phyloP scores from a whole-genome alignment of 2,329 filamentous ascomycete species.

The Stenocarpella maydis region DNA sequence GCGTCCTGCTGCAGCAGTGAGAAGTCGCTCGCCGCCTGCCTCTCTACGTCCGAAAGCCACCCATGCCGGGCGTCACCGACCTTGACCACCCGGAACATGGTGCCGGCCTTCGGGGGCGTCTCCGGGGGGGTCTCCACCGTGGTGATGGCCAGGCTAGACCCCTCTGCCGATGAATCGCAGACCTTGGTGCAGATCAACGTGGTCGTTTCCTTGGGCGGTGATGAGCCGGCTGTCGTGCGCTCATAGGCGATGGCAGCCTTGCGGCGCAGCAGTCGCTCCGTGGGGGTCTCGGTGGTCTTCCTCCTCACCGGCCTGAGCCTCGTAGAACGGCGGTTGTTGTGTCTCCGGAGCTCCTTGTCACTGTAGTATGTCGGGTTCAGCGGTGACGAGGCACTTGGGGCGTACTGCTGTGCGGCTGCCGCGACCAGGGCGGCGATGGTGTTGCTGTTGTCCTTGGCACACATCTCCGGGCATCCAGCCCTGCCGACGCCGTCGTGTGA shows the following conservation, averaged over 20 bases:
- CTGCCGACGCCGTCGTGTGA: neutral
- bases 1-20: slow-evolving; percentile 10
- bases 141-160: slow-evolving; percentile 1
- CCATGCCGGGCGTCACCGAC: slow-evolving; percentile 19
- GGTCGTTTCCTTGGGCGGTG: neutral
- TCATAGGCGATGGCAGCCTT: slow-evolving; percentile 32
- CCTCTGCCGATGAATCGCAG: slow-evolving; percentile 6
- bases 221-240: slow-evolving; percentile 6
- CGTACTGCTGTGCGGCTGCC: slow-evolving; percentile 33
- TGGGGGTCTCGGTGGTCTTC: slow-evolving; percentile 29
- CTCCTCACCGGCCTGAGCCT: slow-evolving; percentile 27
- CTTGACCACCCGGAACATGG: slow-evolving; percentile 27
- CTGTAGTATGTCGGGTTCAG: slow-evolving; percentile 30
- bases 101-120: slow-evolving; percentile 1
- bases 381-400: slow-evolving; percentile 32
- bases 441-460: slow-evolving; percentile 20
- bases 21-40: slow-evolving; percentile 3
- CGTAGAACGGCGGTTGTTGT: slow-evolving; percentile 21
- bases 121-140: slow-evolving; percentile 11
- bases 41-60: slow-evolving; percentile 29
- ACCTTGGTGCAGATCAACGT: neutral
- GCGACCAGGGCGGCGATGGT: slow-evolving; percentile 29
- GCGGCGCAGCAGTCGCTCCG: slow-evolving; percentile 30
- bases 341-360: slow-evolving; percentile 24
- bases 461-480: slow-evolving; percentile 12